Evolutionary conservation across 1,284 basidiomycete genomes (phyloP).

Genomic region (Jaminaea rosea): DNA sequence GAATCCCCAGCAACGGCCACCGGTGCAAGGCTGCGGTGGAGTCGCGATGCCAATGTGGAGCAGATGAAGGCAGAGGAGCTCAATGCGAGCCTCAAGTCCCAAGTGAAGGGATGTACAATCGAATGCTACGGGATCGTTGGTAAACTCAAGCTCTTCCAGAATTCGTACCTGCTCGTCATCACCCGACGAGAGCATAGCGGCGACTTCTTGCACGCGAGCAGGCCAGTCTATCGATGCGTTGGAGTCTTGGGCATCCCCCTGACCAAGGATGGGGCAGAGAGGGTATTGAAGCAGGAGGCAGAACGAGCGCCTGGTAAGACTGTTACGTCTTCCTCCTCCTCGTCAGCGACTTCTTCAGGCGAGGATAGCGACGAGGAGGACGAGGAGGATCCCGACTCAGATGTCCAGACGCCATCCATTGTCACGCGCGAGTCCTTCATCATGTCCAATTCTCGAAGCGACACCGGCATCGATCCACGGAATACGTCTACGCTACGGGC

Average conservation of each 20-base stretch:
- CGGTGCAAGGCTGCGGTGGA: background rate
- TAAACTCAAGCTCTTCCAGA: slow-evolving; percentile 3
- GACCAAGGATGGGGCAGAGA: slow-evolving; percentile 13
- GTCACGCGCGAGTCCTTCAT: slow-evolving; percentile 20
- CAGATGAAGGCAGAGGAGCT: slow-evolving; percentile 14
- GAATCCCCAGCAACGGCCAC: background rate
- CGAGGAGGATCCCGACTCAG: slow-evolving; percentile 18
- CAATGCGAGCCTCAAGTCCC: slow-evolving; percentile 13
- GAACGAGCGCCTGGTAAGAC: slow-evolving; percentile 1
- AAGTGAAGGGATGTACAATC: slow-evolving; percentile 3
- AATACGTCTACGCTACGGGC: slow-evolving; percentile 1
- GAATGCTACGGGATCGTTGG: background rate
- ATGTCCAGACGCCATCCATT: slow-evolving; percentile 24
- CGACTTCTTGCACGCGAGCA: slow-evolving; percentile 24
- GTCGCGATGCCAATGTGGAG: slow-evolving; percentile 11
- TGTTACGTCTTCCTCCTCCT: background rate
- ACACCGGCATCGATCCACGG: too few species aligned
- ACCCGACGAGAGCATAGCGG: slow-evolving; percentile 25
- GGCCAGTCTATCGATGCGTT: slow-evolving; percentile 27
- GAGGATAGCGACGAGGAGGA: slow-evolving; percentile 10
- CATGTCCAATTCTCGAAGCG: background rate
- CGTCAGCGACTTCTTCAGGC: too few species aligned
- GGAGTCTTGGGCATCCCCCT: slow-evolving; percentile 32
- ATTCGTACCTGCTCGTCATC: slow-evolving; percentile 34
- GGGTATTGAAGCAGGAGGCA: slow-evolving; percentile 11